phyloP scores from a whole-genome alignment of 1,139 yeast species.

The Lodderomyces jiufengensis region DNA sequence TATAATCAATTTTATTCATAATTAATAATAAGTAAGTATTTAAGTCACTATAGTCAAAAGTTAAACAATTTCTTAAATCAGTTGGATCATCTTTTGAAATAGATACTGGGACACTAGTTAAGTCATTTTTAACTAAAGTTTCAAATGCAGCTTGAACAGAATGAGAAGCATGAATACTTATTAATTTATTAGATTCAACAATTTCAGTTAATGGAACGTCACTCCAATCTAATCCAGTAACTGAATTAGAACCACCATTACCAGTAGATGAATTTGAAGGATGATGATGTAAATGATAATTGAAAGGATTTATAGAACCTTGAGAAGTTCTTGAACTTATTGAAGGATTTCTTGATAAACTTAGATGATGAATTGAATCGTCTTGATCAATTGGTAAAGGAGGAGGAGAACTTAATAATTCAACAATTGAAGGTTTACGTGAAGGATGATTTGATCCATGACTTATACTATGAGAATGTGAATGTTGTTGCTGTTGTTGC shows the following conservation, averaged over 20 bases:
- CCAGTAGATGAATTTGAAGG: constrained; percentile 1
- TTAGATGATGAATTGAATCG: constrained; percentile 32
- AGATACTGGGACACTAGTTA: constrained; percentile 82
- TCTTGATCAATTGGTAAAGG: constrained; percentile 45
- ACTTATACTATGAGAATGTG: too few species aligned
- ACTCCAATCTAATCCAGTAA: constrained; percentile 60
- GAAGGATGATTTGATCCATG: constrained; percentile 18
- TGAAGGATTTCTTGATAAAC: constrained; percentile 45
- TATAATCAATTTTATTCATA: constrained; percentile 56
- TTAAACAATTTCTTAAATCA: constrained; percentile 54
- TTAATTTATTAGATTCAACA: constrained; percentile 74
- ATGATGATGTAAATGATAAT: constrained; percentile 1
- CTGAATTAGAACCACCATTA: constrained; percentile 8
- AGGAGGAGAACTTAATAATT: constrained; percentile 80
- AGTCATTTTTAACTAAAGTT: constrained; percentile 61
- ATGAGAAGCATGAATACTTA: constrained; percentile 55
- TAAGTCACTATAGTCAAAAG: constrained; percentile 90
- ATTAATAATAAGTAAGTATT: constrained; percentile 78
- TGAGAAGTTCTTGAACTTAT: constrained; percentile 30
- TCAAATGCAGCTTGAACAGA: constrained; percentile 89
- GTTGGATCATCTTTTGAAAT: constrained; percentile 21
- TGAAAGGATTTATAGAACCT: constrained; percentile 11
- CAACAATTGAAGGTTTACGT: constrained; percentile 77
- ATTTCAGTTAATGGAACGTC: constrained; percentile 68
- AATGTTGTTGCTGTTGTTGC: neutral